Base-by-base conservation (phyloP, 148 eudicot genomes). In the Linanthus parryae region DNA sequence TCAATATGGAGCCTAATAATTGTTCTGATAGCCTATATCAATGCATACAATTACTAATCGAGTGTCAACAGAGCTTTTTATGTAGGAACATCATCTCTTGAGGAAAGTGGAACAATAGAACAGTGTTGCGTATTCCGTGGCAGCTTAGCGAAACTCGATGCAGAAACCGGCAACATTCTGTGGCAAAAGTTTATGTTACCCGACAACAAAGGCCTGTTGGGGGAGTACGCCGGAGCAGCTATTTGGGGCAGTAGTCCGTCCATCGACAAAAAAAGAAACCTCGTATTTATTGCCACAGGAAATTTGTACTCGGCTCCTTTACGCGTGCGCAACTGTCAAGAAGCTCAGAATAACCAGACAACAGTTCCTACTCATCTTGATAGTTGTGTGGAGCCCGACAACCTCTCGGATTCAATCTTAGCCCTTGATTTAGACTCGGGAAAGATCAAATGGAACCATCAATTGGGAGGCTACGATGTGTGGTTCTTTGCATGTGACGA, bases 241-340 rank as follows among this genome's bases (percentile, higher is more conserved):
- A 18, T 83, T 1, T 79, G 90, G 85, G 90, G 85, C 15, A 83
- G 85, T 57, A 83, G 90, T 33, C 85, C 83, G 13, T 34, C 83
- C 13, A 83, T 79, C 21, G 85, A 83, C 30, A 36, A 28, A 2
- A 7, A 2, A 0, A 48, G 92, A 23, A 74, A 72, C 36, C 73
- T 30, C n/a, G 70, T 77, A 10, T 80, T 63, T 54, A 61, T 84
- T 4, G 86, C 77, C 56, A 84, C 92, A 0, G 92, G 92, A 19
- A 80, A 77, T 43, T 72, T 84, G 12, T 74, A 84, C 56, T 77
- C 78, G 0, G 92, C 60, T 5, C 92, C 92, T 12, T 59, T 41
- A 30, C 48, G 29, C 10, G 48, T 84, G 0, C 28, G 13, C 0
- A 64, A 80, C 5, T 84, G 86, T 25, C 76, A 69, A 20, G 74